Evolutionary conservation across 306 rosid species (phyloP).

Genomic region (Quercus bicolor): DNA sequence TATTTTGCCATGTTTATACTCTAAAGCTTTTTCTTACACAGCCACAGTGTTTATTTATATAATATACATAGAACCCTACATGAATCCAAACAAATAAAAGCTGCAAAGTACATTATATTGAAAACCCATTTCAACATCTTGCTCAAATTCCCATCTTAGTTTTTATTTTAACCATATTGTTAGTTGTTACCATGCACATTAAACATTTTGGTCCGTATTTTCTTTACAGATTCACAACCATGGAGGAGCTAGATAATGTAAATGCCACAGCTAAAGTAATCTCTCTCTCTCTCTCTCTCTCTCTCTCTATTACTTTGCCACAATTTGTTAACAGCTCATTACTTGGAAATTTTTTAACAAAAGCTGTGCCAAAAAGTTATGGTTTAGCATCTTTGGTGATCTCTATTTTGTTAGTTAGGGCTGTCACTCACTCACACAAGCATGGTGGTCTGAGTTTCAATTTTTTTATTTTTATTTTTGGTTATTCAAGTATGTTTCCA

Average conservation of each 20-base stretch:
- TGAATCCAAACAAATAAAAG: not conserved
- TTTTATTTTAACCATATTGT: not conserved
- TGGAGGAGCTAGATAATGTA: slow-evolving; percentile 29
- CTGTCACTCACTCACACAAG: slow-evolving; percentile 3
- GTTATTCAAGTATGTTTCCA: not conserved
- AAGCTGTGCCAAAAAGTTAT: too few relatives aligned
- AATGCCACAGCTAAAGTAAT: slow-evolving; percentile 27
- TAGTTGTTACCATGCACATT: not conserved
- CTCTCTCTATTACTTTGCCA: not conserved
- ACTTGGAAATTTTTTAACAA: too few relatives aligned
- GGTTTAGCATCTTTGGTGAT: too few relatives aligned
- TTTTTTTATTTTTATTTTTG: not conserved
- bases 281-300: slow-evolving; percentile 22
- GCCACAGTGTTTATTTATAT: slow-evolving; percentile 28
- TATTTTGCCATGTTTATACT: slow-evolving; percentile 6
- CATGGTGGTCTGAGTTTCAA: slow-evolving; percentile 1
- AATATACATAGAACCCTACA: slow-evolving; percentile 1
- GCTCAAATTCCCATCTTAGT: not conserved
- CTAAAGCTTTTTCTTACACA: slow-evolving; percentile 18
- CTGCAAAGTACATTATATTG: not conserved
- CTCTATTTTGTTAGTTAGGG: not conserved
- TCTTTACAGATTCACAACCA: slow-evolving; percentile 7
- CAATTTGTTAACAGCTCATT: too few relatives aligned
- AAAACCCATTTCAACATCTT: not conserved
- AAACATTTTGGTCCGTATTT: not conserved